These are phyloP conservation scores for Suhomyces wounanorum DNA, from an alignment of 1,139 yeast species.

Conservation along the genomic window DNA sequence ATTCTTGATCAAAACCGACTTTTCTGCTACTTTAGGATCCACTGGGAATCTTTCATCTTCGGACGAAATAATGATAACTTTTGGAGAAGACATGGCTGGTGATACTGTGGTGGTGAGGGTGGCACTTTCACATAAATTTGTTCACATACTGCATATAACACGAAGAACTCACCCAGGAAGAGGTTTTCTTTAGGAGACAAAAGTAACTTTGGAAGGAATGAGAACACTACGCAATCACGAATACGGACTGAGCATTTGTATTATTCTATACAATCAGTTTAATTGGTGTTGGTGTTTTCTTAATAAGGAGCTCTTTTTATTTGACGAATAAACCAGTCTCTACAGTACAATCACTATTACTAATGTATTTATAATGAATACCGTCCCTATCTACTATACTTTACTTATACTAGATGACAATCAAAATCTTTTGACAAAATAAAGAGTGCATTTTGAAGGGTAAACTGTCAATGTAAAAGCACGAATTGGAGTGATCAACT, in stretches of 20 bases:
- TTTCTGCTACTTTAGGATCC: slow-evolving; percentile 85
- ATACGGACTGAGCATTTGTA: no score
- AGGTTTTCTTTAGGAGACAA: no score
- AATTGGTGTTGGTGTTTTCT: no score
- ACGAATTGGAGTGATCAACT: background rate
- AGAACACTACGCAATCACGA: no score
- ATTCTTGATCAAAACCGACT: slow-evolving; percentile 84
- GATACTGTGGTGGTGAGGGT: background rate
- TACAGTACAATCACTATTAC: background rate
- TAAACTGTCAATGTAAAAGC: background rate
- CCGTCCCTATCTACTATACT: background rate
- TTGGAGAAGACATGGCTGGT: slow-evolving; percentile 30
- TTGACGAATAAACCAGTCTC: background rate
- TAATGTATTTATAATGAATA: background rate
- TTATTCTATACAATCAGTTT: no score
- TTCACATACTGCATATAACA: background rate
- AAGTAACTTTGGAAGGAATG: no score
- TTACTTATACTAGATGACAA: background rate
- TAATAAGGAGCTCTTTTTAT: no score
- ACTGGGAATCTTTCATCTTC: slow-evolving; percentile 75
- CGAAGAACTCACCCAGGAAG: no score
- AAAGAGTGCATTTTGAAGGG: no score
- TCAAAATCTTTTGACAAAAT: background rate
- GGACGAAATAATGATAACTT: slow-evolving; percentile 65
- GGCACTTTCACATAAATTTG: background rate